Evolutionary conservation across 2,329 filamentous ascomycete species (phyloP), one percentile per base, ranked within the genome.

Genomic region (Emydomyces testavorans): DNA sequence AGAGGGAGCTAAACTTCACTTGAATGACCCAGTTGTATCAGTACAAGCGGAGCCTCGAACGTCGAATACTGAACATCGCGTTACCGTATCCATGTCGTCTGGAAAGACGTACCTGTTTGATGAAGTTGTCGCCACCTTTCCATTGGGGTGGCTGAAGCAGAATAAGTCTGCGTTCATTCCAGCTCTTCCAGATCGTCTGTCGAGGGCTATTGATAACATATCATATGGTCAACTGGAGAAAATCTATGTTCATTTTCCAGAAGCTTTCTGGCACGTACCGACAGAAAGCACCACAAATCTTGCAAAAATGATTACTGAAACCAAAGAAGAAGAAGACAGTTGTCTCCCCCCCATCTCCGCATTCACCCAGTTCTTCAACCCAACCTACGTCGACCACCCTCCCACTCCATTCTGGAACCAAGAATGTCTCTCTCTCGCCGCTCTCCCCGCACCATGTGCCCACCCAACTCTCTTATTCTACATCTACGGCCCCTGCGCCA

Each of bases 401-500:
- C 82, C 83, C 55, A 76, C 79, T 1, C 57, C 73, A 4, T 65
- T 71, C 51, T 92, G 85, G 85, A 78, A 80, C 52, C 83, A 86
- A 63, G 82, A 90, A 66, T 76, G 79, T 46, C 73, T 93, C 50
- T 88, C 90, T 50, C 75, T 94, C 18, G 80, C 83, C 35, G 78
- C 81, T 1, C 71, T 93, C 1, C 72, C 77, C 0, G 56, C 60
- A 0, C 58, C 67, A 1, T 71, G 70, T 43, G 74, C 81, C 0
- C 87, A 94, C 51, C 83, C 88, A 6, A 93, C 86, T 0, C 73
- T 94, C 3, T 76, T 94, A 21, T 94, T 94, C 73, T 94, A 72
- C 59, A 63, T 67, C 38, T 67, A 72, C 57, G 70, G 71, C 1
- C 59, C 69, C 35, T 66, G 65, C 48, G 62, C 66, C 23, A 58